Percentiles rank a stretch among this genome's conserved stretches.
These are phyloP conservation scores for Candida bentonensis DNA, from an alignment of 805 yeast species.

Conservation along the genomic window DNA sequence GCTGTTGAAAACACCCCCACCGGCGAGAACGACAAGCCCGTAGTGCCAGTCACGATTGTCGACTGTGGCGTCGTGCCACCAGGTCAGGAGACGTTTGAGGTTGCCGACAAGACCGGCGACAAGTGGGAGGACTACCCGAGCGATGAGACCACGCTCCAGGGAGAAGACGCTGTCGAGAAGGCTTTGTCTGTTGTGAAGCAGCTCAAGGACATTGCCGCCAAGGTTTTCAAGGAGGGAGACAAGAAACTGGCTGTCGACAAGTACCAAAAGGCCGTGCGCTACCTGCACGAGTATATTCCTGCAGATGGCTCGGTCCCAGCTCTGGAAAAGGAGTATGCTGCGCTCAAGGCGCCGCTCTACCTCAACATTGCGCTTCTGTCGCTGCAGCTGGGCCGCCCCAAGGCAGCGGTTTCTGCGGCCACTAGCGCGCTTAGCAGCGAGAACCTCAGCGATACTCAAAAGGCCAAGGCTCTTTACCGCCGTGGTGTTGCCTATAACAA, in stretches of 20 bases:
- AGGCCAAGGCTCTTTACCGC: conserved; percentile 77
- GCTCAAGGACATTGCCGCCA: conserved; percentile 69
- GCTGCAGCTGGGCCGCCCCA: conserved; percentile 44
- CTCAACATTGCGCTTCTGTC: conserved; percentile 67
- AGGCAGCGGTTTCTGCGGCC: conserved; percentile 43
- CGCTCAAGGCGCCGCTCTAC: conserved; percentile 47
- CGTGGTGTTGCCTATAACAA: conserved; percentile 62
- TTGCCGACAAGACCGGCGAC: conserved; percentile 73
- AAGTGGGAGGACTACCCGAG: conserved; percentile 59
- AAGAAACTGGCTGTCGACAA: conserved; percentile 44
- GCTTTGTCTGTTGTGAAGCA: conserved; percentile 52
- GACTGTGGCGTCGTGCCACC: conserved; percentile 68
- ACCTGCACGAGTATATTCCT: conserved; percentile 61
- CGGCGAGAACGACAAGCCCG: conserved; percentile 56
- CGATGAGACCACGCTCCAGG: conserved; percentile 57
- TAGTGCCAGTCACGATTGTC: conserved; percentile 50
- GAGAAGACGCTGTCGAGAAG: conserved; percentile 39
- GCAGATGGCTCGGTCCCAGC: conserved; percentile 28
- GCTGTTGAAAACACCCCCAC: conserved; percentile 61
- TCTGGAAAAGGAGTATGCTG: conserved; percentile 27
- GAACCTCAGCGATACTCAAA: conserved; percentile 42
- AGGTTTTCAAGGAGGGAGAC: conserved; percentile 53
- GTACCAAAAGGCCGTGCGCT: conserved; percentile 58
- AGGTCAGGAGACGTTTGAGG: conserved; percentile 31
- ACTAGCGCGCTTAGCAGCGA: conserved; percentile 53